Base-by-base conservation (phyloP, 306 rosid genomes). In the Lathyrus aphaca region DNA sequence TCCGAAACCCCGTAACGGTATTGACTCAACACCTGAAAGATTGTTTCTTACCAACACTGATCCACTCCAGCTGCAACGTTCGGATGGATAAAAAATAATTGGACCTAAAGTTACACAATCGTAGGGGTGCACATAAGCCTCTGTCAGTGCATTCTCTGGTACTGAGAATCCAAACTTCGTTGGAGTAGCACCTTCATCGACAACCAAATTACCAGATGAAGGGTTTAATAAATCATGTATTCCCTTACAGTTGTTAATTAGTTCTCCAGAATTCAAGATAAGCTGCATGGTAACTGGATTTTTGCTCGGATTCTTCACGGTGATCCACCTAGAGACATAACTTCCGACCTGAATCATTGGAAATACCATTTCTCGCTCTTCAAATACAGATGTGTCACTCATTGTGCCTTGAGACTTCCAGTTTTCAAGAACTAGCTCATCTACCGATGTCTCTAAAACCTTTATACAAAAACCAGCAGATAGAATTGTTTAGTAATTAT, bases 1-100 rank as follows among this genome's bases (percentile, higher is more conserved):
- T 84, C 98, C 97, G 69, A 77, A 74, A 17, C 96, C 98, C 64
- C 76, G 81, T 75, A 93, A 77, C 29, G 88, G 81, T 68, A 88
- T 61, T 86, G 94, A 90, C 74, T 93, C 98, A 55, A 88, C 96
- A 39, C 98, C 98, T 21, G 98, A 86, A 60, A 93, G 94, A 83
- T 90, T 93, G 85, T 90, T 93, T 74, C 98, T 90, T 78, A 93
- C 79, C 76, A 93, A 78, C 60, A 87, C 97, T 5, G 98, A 93
- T 82, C 97, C 88, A 80, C 82, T 86, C 97, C 97, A 93, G 64
- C 78, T 70, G 63, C 98, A 93, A 57, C 86, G 77, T 70, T 73
- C 78, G 4, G 91, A 90, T 78, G 98, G 98, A 68, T 78, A 81
- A 79, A 90, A 93, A 44, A 78, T 43, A 74, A 94, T 74, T 32